Evolutionary conservation across 768 basidiomycete species (phyloP).

Genomic region (Mycena amicta): DNA sequence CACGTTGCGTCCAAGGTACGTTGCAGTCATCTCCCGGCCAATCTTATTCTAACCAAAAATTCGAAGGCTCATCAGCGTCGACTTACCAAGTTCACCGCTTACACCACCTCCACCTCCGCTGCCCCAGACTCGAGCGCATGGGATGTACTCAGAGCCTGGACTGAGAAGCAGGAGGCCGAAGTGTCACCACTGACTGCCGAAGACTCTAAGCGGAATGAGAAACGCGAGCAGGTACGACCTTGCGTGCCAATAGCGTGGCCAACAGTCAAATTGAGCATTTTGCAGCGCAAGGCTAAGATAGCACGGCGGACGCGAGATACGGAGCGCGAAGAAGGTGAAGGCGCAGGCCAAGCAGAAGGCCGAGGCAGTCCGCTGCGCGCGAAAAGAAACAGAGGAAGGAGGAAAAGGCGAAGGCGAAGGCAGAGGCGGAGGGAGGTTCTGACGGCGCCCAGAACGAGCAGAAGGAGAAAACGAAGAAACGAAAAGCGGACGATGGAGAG

Average conservation of each 20-base stretch:
- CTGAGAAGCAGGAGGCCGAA: slow-evolving; percentile 30
- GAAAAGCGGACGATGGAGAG: slow-evolving; percentile 4
- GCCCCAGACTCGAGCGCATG: slow-evolving; percentile 52
- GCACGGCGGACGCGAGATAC: neutral
- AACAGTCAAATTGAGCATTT: neutral
- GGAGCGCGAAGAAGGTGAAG: neutral
- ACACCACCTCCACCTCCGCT: slow-evolving; percentile 35
- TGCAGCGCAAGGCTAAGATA: neutral
- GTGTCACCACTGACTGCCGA: slow-evolving; percentile 23
- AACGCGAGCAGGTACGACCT: slow-evolving; percentile 42
- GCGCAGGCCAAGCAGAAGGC: slow-evolving; percentile 41
- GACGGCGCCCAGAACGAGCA: slow-evolving; percentile 8
- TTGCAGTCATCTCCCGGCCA: slow-evolving; percentile 26
- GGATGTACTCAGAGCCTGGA: slow-evolving; percentile 38
- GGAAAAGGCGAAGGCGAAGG: slow-evolving; percentile 5
- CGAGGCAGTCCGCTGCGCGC: slow-evolving; percentile 49
- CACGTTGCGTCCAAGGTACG: slow-evolving; percentile 69
- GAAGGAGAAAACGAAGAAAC: slow-evolving; percentile 12
- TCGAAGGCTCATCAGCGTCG: slow-evolving; percentile 67
- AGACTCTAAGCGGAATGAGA: slow-evolving; percentile 62
- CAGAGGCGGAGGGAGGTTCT: neutral
- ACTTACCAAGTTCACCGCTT: slow-evolving; percentile 49
- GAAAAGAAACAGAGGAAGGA: slow-evolving; percentile 28
- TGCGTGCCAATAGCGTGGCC: slow-evolving; percentile 29
- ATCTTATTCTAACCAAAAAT: neutral